Percentiles rank a stretch among this genome's conserved stretches.
Conservation (phyloP, 768 basidiomycete species). For the Boletus rubroflammeus region DNA sequence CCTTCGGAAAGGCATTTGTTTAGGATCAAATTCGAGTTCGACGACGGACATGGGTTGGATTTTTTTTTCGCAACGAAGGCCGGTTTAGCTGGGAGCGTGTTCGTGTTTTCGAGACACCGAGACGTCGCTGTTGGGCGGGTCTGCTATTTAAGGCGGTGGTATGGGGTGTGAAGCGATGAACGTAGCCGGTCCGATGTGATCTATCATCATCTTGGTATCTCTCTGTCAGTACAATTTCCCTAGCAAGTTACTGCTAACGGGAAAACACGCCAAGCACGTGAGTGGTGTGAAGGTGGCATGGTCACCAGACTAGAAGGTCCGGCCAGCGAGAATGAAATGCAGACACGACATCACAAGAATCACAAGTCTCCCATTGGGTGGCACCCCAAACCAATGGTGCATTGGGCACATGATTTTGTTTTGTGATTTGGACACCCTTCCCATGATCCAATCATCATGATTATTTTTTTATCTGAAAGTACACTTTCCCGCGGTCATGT, state of each 20-base stretch:
- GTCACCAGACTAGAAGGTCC: not conserved
- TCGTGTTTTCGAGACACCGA: not conserved
- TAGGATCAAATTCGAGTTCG: slow-evolving; percentile 3
- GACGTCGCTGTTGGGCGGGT: not conserved
- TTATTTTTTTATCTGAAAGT: not conserved
- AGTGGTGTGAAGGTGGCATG: not conserved
- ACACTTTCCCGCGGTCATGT: not conserved
- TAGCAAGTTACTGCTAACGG: not conserved
- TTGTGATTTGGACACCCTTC: no score
- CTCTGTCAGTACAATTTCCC: not conserved
- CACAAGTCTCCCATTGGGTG: no score
- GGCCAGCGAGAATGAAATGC: not conserved
- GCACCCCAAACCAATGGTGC: no score
- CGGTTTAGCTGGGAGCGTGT: not conserved
- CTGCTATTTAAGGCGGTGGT: not conserved
- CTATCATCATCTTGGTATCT: not conserved
- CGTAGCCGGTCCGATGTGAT: not conserved
- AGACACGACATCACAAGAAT: no score
- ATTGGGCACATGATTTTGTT: no score
- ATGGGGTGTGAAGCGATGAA: not conserved
- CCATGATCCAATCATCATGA: not conserved
- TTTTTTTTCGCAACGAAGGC: not conserved
- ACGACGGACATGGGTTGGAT: not conserved
- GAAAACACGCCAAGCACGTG: not conserved
- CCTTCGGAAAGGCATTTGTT: slow-evolving; percentile 8